Evolutionary conservation across 1,284 basidiomycete genomes (phyloP).

Genomic region (Trametes polyzona): DNA sequence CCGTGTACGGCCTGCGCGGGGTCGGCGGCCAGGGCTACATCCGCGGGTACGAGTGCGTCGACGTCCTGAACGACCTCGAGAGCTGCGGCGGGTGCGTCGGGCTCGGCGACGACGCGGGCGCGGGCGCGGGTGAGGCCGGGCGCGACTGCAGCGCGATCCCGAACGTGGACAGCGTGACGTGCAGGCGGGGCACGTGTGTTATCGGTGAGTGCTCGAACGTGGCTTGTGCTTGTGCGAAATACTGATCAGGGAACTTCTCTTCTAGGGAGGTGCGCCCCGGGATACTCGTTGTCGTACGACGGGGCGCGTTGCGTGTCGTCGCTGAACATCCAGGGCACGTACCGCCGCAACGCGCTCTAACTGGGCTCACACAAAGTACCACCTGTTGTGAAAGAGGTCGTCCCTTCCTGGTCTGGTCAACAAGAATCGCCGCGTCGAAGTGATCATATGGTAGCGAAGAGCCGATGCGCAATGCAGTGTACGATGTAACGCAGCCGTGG

Average conservation of each 20-base stretch:
- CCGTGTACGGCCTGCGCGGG: conserved; percentile 20
- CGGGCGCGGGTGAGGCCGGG: conserved; percentile 21
- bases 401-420: too few relatives aligned
- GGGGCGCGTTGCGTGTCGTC: conserved; percentile 15
- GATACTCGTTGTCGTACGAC: conserved; percentile 18
- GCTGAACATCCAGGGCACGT: neutral
- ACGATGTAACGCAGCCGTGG: too few relatives aligned
- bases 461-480: too few relatives aligned
- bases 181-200: conserved; percentile 22
- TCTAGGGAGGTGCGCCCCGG: conserved; percentile 19
- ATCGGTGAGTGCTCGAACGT: conserved; percentile 24
- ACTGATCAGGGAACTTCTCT: neutral
- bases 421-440: too few relatives aligned
- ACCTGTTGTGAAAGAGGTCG: too few relatives aligned
- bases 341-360: too few relatives aligned
- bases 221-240: neutral
- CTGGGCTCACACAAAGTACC: too few relatives aligned
- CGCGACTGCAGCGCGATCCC: conserved; percentile 34
- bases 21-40: conserved; percentile 19
- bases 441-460: too few relatives aligned
- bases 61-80: conserved; percentile 30
- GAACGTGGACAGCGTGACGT: conserved; percentile 28
- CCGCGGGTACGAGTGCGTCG: conserved; percentile 29
- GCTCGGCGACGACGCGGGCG: conserved; percentile 21
- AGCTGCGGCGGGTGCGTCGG: conserved; percentile 32